Evolutionary conservation across 169 alveolate genomes (phyloP).

Genomic region (Ichthyophthirius multifiliis): DNA sequence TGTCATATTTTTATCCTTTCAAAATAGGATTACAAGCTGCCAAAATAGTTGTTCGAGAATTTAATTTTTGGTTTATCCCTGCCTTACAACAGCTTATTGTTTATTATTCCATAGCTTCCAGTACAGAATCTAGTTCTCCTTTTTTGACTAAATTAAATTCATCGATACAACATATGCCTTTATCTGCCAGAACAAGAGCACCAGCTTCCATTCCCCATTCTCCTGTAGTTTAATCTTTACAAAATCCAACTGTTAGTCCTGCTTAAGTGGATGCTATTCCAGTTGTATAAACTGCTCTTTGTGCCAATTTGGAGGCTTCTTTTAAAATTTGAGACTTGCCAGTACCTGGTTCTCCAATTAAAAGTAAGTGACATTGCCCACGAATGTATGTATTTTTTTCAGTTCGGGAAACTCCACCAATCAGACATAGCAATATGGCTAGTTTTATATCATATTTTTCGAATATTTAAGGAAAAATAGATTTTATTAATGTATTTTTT

Average conservation of each 20-base stretch:
- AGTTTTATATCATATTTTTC: constrained; percentile 55
- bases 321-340: constrained; percentile 92
- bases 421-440: constrained; percentile 48
- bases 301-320: constrained; percentile 73
- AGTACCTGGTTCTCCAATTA: constrained; percentile 80
- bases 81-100: constrained; percentile 93
- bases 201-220: constrained; percentile 93
- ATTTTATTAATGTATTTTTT: constrained; percentile 25
- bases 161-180: constrained; percentile 96
- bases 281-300: constrained; percentile 55
- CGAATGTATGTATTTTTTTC: constrained; percentile 51
- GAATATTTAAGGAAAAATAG: constrained; percentile 49
- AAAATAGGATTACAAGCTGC: constrained; percentile 75
- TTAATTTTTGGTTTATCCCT: constrained; percentile 65
- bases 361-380: constrained; percentile 60
- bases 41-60: constrained; percentile 73
- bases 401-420: constrained; percentile 60
- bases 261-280: constrained; percentile 91
- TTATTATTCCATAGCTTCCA: constrained; percentile 96
- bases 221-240: constrained; percentile 85
- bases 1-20: constrained; percentile 45
- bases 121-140: constrained; percentile 88
- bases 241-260: constrained; percentile 90
- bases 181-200: constrained; percentile 93
- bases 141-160: constrained; percentile 82